Evolutionary conservation across 2,329 filamentous ascomycete genomes (phyloP), one percentile per base, ranked within the genome.

Genomic region (Colletotrichum sidae): DNA sequence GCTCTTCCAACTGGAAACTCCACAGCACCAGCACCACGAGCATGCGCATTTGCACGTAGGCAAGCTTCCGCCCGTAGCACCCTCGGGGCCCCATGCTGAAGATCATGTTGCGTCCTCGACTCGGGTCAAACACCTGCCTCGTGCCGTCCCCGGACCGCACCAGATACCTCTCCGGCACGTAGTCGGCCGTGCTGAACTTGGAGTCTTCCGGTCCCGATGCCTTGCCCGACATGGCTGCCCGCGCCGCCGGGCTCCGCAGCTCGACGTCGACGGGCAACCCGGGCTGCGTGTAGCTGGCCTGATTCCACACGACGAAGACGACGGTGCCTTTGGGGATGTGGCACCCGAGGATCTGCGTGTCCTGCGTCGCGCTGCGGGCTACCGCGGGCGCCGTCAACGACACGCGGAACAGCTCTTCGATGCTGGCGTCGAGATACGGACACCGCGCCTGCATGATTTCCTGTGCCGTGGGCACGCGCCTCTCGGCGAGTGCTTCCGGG

Each of bases 151-250:
- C 52, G 4, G 42, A 55, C 60, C 53, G 38, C 2, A 71, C 45
- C 38, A 80, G 71, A 77, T 78, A 81, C 13, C 79, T 68, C 65
- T 80, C 78, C 1, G 79, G 79, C 44, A 68, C 70, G 67, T 77
- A 81, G 7, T 62, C 62, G 1, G 55, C 69, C 11, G 75, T 67
- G 41, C 75, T 71, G 11, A 56, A 52, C 6, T 44, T 42, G 1
- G 47, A 44, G 3, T 12, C 52, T 2, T 8, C 10, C 73, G 72
- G 72, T 73, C 79, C 1, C 50, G 45, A 0, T 70, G 73, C 2
- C 70, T 69, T 39, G 70, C 69, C 51, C 71, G 65, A 8, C 65
- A 35, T 17, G 6, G 72, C 41, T 50, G 70, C 69, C 39, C 12
- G 52, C 12, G 52, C 56, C 6, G 37, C 69, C 0, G 69, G 51